Conservation (phyloP, 2,329 filamentous ascomycete species). For the Sporothrix brasiliensis region DNA sequence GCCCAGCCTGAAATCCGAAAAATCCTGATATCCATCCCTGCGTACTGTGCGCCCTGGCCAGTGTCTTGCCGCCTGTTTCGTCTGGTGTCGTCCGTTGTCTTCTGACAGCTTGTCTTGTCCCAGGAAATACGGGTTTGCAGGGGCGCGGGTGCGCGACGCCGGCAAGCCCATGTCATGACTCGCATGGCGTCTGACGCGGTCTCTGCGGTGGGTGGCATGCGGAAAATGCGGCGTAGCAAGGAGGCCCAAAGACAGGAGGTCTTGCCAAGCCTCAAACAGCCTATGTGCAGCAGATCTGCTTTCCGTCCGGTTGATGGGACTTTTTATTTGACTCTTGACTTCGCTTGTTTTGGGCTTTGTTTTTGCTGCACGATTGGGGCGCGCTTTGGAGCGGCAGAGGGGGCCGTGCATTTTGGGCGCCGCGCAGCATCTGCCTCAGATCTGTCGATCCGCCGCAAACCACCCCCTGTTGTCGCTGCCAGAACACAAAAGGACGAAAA, state of each 20-base stretch:
- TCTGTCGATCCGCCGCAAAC: constrained; percentile 16
- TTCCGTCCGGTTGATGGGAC: constrained; percentile 17
- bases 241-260: neutral
- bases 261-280: constrained; percentile 25
- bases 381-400: neutral
- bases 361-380: neutral
- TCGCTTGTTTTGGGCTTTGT: neutral
- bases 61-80: neutral
- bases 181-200: constrained; percentile 13
- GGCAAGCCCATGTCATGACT: constrained; percentile 25
- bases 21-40: constrained; percentile 19
- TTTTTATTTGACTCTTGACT: neutral
- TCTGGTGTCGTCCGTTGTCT: neutral
- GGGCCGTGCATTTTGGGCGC: neutral
- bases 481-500: neutral
- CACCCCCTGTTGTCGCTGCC: neutral
- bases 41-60: neutral
- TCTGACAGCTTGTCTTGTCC: neutral
- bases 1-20: constrained; percentile 18
- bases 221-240: neutral
- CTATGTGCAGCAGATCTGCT: constrained; percentile 19
- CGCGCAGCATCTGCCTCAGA: constrained; percentile 11
- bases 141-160: constrained; percentile 8
- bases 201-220: neutral
- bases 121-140: constrained; percentile 18